Evolutionary conservation across 1,284 basidiomycete genomes (phyloP).

Genomic region (Dichomitus squalens): DNA sequence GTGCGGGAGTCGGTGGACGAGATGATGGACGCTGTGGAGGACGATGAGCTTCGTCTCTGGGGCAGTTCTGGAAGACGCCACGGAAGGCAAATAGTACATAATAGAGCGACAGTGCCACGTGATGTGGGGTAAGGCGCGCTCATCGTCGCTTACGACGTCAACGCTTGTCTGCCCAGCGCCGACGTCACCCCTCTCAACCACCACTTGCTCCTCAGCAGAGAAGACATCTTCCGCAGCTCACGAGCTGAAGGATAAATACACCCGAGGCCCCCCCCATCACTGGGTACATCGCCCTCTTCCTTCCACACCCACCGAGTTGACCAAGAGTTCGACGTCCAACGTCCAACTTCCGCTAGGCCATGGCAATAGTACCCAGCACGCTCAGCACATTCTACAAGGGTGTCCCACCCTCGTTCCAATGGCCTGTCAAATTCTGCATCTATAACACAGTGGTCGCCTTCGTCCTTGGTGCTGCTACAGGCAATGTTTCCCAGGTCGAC

Average conservation of each 20-base stretch:
- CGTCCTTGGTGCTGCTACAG: constrained; percentile 64
- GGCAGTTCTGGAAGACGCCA: not conserved
- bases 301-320: too few species aligned
- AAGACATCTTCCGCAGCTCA: too few species aligned
- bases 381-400: constrained; percentile 15
- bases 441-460: constrained; percentile 51
- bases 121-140: constrained; percentile 2
- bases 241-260: too few species aligned
- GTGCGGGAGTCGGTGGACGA: not conserved
- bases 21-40: constrained; percentile 9
- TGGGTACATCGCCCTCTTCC: too few species aligned
- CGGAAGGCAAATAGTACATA: constrained; percentile 7
- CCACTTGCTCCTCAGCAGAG: too few species aligned
- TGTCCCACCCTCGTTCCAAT: constrained; percentile 45
- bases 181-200: not conserved
- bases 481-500: constrained; percentile 88
- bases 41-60: constrained; percentile 2
- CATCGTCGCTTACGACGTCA: not conserved
- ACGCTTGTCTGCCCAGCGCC: not conserved
- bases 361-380: constrained; percentile 17
- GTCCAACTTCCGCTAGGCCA: constrained; percentile 1
- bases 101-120: constrained; percentile 10
- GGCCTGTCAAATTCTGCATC: constrained; percentile 66
- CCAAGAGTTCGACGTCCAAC: not conserved
- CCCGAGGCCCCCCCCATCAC: too few species aligned